Percentiles rank a stretch among this genome's conserved stretches.
Conservation (phyloP, 202 grass and related monocot genomes). For the Panicum hallii region DNA sequence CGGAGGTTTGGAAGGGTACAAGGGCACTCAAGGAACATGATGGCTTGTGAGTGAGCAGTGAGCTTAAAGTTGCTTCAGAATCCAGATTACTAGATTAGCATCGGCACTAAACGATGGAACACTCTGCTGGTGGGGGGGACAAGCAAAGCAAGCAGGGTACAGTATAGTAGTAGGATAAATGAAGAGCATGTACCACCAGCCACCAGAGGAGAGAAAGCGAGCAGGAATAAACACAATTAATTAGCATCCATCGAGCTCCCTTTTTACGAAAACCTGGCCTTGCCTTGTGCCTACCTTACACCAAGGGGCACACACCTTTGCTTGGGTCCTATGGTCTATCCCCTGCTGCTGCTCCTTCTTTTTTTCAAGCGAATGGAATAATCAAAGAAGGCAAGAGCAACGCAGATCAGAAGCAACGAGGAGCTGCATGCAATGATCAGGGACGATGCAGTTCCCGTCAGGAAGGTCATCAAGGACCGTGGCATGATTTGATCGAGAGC, state of each 20-base stretch:
- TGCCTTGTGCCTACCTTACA: constrained; percentile 68
- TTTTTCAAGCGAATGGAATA: not conserved
- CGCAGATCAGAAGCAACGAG: constrained; percentile 28
- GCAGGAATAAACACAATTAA: not conserved
- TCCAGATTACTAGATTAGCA: constrained; percentile 23
- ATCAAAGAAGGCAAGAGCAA: not conserved
- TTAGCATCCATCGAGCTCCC: constrained; percentile 49
- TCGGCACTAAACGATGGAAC: not conserved
- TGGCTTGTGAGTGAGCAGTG: not conserved
- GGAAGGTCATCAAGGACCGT: not conserved
- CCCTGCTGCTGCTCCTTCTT: not conserved
- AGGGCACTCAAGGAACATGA: not conserved
- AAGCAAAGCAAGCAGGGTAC: not conserved
- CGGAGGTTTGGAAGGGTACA: not conserved
- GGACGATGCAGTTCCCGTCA: not conserved
- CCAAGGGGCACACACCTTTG: constrained; percentile 35
- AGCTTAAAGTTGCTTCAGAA: constrained; percentile 37
- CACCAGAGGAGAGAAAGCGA: not conserved
- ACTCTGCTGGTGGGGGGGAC: not conserved
- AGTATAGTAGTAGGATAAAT: not conserved
- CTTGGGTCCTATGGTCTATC: not conserved
- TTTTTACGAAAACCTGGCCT: not conserved
- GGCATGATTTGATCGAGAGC: not conserved
- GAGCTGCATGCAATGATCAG: constrained; percentile 17
- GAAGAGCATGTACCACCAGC: not conserved